phyloP scores from a whole-genome alignment of 1,139 yeast species.

The Suhomyces maxii region DNA sequence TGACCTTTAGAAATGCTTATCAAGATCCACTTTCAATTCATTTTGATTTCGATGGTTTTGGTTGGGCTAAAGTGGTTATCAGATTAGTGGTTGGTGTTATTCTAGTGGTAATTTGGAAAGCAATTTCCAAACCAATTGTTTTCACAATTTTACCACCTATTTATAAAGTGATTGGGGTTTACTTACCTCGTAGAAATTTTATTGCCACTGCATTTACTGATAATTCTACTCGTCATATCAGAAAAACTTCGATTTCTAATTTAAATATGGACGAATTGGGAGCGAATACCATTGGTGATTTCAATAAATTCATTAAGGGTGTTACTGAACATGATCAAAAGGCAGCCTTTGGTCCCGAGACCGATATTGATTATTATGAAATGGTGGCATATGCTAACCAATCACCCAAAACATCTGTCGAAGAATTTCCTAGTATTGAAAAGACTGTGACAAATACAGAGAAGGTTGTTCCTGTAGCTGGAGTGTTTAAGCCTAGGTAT shows the following conservation, averaged over 20 bases:
- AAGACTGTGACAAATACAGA: conserved; percentile 3
- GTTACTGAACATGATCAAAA: conserved; percentile 25
- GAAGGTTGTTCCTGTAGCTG: conserved; percentile 16
- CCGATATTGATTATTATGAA: conserved; percentile 46
- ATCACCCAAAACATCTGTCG: conserved; percentile 8
- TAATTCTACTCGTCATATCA: conserved; percentile 36
- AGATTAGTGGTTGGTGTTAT: conserved; percentile 60
- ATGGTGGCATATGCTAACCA: conserved; percentile 33
- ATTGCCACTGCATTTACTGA: conserved; percentile 43
- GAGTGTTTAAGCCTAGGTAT: conserved; percentile 55
- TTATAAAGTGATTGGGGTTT: conserved; percentile 43
- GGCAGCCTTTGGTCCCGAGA: conserved; percentile 40
- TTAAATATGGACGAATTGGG: conserved; percentile 23
- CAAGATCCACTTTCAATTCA: conserved; percentile 41
- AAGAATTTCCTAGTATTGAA: conserved; percentile 12
- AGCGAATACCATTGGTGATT: conserved; percentile 33
- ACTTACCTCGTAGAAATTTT: conserved; percentile 44
- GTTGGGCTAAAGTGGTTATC: conserved; percentile 37
- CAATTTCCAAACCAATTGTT: conserved; percentile 61
- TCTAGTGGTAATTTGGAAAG: conserved; percentile 69
- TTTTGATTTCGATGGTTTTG: conserved; percentile 39
- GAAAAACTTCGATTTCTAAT: conserved; percentile 43
- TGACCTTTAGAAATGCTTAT: conserved; percentile 16
- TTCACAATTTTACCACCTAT: conserved; percentile 51
- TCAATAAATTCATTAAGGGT: conserved; percentile 33